Percentiles rank a stretch among this genome's conserved stretches.
These are phyloP conservation scores for Coemansia sp. DNA, from an alignment of 192 early-diverging fungal species.

Conservation along the genomic window DNA sequence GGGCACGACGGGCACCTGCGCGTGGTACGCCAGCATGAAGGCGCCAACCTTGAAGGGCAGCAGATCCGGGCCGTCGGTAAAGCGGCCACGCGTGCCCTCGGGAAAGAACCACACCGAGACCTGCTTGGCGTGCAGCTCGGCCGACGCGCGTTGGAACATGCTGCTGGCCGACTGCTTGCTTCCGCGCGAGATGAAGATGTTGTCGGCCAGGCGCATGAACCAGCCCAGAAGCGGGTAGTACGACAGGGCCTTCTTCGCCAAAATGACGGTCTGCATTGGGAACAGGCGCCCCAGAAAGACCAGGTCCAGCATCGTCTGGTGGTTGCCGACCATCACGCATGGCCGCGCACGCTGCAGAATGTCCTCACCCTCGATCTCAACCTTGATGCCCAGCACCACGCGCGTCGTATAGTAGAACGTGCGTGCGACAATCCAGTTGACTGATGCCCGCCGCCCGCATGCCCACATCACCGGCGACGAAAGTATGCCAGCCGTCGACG, in stretches of 20 bases:
- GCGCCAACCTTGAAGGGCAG: slow-evolving; percentile 95
- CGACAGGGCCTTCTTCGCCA: slow-evolving; percentile 72
- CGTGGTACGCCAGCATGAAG: slow-evolving; percentile 88
- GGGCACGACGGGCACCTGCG: slow-evolving; percentile 82
- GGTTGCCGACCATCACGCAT: slow-evolving; percentile 77
- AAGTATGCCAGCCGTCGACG: slow-evolving; percentile 55
- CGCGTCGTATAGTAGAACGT: slow-evolving; percentile 55
- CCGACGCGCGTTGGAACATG: slow-evolving; percentile 73
- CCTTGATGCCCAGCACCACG: slow-evolving; percentile 56
- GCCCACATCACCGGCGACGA: slow-evolving; percentile 56
- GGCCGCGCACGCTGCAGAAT: slow-evolving; percentile 50
- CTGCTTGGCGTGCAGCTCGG: slow-evolving; percentile 70
- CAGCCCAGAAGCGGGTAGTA: slow-evolving; percentile 77
- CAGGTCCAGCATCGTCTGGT: slow-evolving; percentile 83
- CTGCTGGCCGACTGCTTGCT: slow-evolving; percentile 82
- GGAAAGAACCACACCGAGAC: slow-evolving; percentile 89
- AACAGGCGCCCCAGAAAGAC: slow-evolving; percentile 70
- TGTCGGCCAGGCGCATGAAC: slow-evolving; percentile 70
- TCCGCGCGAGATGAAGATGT: slow-evolving; percentile 88
- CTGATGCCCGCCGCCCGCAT: slow-evolving; percentile 55
- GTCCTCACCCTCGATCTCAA: slow-evolving; percentile 63
- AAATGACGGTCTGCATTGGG: slow-evolving; percentile 64
- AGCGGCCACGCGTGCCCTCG: slow-evolving; percentile 87
- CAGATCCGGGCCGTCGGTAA: slow-evolving; percentile 57
- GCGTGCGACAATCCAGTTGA: slow-evolving; percentile 66